phyloP scores from a whole-genome alignment of 305 asterid species.

The Coffea humblotiana region DNA sequence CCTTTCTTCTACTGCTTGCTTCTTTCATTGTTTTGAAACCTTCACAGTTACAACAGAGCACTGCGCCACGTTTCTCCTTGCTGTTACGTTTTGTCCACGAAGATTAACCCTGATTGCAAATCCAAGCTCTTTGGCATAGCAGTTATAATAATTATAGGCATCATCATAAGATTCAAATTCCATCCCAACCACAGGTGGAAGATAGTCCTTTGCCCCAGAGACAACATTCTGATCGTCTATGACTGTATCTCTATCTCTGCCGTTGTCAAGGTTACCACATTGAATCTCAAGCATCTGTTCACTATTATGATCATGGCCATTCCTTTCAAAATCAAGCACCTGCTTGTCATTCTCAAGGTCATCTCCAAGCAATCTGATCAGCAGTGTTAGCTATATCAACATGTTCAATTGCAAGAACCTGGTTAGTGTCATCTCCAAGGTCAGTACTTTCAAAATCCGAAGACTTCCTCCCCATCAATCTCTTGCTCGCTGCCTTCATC shows the following conservation, averaged over 20 bases:
- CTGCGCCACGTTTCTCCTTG: constrained; percentile 88
- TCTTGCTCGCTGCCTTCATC: constrained; percentile 38
- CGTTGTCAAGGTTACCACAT: constrained; percentile 31
- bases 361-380: constrained; percentile 37
- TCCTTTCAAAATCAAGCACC: constrained; percentile 37
- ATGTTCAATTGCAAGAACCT: constrained; percentile 33
- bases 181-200: constrained; percentile 68
- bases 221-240: constrained; percentile 35
- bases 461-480: constrained; percentile 43
- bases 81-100: constrained; percentile 87
- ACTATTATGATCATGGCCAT: constrained; percentile 28
- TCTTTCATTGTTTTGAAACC: constrained; percentile 79
- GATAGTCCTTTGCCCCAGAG: constrained; percentile 34
- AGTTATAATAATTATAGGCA: constrained; percentile 74
- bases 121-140: constrained; percentile 75
- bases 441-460: constrained; percentile 44
- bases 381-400: constrained; percentile 36
- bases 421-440: constrained; percentile 37
- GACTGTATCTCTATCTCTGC: constrained; percentile 23
- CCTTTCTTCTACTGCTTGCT: constrained; percentile 59
- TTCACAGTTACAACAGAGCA: constrained; percentile 81
- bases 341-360: constrained; percentile 38
- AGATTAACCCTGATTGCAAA: constrained; percentile 72
- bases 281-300: constrained; percentile 34
- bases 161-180: constrained; percentile 82